A percentile compares a stretch with the other conserved stretches of the same genome.
These are phyloP conservation scores for Aureobasidium pullulans DNA, from an alignment of 2,329 filamentous ascomycete species.

Conservation along the genomic window DNA sequence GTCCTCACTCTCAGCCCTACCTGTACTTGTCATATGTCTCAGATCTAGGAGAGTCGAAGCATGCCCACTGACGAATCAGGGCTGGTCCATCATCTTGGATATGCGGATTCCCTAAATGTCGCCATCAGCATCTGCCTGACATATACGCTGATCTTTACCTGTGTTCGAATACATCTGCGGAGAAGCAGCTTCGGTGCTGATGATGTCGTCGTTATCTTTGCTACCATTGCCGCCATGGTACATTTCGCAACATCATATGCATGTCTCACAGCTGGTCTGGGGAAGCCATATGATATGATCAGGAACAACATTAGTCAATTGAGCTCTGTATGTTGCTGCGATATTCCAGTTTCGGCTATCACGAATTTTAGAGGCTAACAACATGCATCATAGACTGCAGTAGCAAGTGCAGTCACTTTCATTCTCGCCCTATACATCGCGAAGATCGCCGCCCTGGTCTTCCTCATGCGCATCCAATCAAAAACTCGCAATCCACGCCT, in stretches of 20 bases:
- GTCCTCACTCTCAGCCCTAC: not conserved
- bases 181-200: conserved; percentile 23
- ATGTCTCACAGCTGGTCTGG: conserved; percentile 23
- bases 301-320: conserved; percentile 17
- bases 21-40: not conserved
- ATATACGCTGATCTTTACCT: conserved; percentile 25
- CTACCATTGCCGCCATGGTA: conserved; percentile 23
- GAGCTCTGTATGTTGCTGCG: conserved; percentile 19
- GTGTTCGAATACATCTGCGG: conserved; percentile 25
- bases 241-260: conserved; percentile 24
- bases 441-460: conserved; percentile 26
- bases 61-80: not conserved
- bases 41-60: not conserved
- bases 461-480: conserved; percentile 23
- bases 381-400: conserved; percentile 17
- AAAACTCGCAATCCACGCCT: not conserved
- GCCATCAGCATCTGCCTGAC: conserved; percentile 26
- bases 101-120: conserved; percentile 22
- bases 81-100: conserved; percentile 18
- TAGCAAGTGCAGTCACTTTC: conserved; percentile 25
- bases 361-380: no score
- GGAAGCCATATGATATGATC: conserved; percentile 21
- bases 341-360: no score
- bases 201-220: conserved; percentile 24
- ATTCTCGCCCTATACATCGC: conserved; percentile 24